Base-by-base conservation (phyloP, 345 rosid genomes). In the Camelina laxa region DNA sequence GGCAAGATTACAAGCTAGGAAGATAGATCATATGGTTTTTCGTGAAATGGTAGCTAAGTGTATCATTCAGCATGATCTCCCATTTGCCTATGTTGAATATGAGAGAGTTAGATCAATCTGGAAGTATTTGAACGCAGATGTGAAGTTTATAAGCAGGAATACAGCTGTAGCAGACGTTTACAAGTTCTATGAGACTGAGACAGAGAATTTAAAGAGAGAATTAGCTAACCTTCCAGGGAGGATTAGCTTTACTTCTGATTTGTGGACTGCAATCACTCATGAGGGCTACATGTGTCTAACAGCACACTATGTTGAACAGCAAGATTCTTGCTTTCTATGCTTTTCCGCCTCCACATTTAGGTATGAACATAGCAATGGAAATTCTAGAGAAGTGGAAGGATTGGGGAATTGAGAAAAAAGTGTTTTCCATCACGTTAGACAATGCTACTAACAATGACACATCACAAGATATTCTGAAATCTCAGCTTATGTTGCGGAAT, bases 201-300 rank as follows among this genome's bases (percentile, higher is more conserved):
- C 9, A 1, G 24, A 27, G 22, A 31, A n/a, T 0, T 45, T 45
- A 16, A 64, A 45, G 24, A 62, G 38, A 22, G 30, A 24, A 42
- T 42, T 62, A 42, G 21, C 35, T 21, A 0, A 24, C 15, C 67
- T 42, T 22, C 67, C 38, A 4, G 7, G 38, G 13, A 22, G 53
- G 8, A 62, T 22, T 41, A 13, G 15, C 36, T 62, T 62, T 2
- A 62, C 53, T 42, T 47, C 17, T 48, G 16, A 48, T 48, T 65
- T 47, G 10, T 48, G 69, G 69, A 1, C 27, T 27, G 12, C 10
- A n/a, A 17, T 48, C 16, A 48, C 55, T 65, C 16, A 33, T 2
- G 57, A 65, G 11, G 57, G 44, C 3, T 65, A 45, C 27, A 65
- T 47, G 30, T 65, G 55, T 47, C 4, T 65, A 6, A 48, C 41